A percentile compares a stretch with the other conserved stretches of the same genome.
These are phyloP conservation scores for Hemileia vastatrix DNA, from an alignment of 1,284 basidiomycete genomes.

Conservation along the genomic window DNA sequence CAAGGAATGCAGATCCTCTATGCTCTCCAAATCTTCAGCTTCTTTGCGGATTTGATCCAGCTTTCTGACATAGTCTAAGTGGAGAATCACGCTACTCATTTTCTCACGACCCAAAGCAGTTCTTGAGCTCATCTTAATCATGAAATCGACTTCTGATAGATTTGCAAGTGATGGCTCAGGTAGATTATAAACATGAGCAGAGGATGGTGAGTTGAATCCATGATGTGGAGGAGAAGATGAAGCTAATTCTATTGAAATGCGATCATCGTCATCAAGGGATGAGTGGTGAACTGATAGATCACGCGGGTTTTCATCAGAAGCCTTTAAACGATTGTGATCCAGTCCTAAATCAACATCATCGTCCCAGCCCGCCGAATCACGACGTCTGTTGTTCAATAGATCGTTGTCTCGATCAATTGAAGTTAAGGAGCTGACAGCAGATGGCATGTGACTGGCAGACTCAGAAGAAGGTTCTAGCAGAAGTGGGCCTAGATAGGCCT, in stretches of 20 bases:
- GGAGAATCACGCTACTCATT: constrained; percentile 65
- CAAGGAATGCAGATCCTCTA: constrained; percentile 77
- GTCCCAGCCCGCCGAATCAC: constrained; percentile 14
- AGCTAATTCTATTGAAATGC: no score
- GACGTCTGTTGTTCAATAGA: no score
- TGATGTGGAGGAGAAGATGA: neutral
- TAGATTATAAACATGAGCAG: constrained; percentile 27
- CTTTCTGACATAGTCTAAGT: constrained; percentile 74
- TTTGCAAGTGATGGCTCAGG: constrained; percentile 44
- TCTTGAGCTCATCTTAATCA: constrained; percentile 47
- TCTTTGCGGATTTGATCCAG: constrained; percentile 72
- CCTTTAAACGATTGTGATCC: no score
- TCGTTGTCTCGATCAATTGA: no score
- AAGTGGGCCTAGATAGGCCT: constrained; percentile 57
- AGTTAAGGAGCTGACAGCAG: no score
- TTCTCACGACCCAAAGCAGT: constrained; percentile 62
- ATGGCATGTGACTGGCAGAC: no score
- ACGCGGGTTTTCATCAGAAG: no score
- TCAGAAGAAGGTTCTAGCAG: constrained; percentile 29
- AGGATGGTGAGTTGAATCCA: constrained; percentile 1
- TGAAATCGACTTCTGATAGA: constrained; percentile 40
- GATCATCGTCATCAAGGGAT: no score
- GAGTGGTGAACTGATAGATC: no score
- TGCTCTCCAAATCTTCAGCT: constrained; percentile 83
- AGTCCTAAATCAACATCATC: no score